Conservation (phyloP, 345 rosid species). For the Turritis glabra region DNA sequence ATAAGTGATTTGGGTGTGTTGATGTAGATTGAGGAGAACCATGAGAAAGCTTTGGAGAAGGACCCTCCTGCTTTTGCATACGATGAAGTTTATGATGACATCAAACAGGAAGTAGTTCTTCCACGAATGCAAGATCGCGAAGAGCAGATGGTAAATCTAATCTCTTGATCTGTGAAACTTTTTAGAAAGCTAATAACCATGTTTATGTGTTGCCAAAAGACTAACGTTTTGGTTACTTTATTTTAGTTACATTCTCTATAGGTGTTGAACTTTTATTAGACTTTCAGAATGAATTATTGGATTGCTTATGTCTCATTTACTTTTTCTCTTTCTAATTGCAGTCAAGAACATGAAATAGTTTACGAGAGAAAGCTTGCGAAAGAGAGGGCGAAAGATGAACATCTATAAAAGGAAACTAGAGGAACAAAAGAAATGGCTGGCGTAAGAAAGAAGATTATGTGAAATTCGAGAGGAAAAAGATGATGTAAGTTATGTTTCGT, state of each 20-base stretch:
- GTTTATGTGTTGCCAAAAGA: no score
- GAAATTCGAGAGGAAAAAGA: constrained; percentile 81
- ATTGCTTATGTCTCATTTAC: no score
- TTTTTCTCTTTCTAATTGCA: constrained; percentile 46
- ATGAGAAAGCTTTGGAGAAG: constrained; percentile 77
- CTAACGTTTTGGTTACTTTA: no score
- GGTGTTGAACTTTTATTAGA: no score
- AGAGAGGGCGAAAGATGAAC: constrained; percentile 85
- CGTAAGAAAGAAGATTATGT: constrained; percentile 68
- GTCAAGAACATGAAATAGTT: constrained; percentile 80
- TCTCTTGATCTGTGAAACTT: no score
- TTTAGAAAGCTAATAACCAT: no score
- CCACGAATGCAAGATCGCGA: constrained; percentile 56
- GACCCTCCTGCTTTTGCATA: constrained; percentile 80
- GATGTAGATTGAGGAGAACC: constrained; percentile 77
- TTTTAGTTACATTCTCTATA: no score
- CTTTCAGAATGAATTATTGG: no score
- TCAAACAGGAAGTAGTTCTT: constrained; percentile 55
- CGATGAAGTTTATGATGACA: constrained; percentile 78
- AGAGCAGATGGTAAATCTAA: constrained; percentile 53
- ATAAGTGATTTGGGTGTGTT: not conserved
- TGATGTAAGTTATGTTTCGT: constrained; percentile 71
- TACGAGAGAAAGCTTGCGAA: constrained; percentile 83
- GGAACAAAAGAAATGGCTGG: constrained; percentile 79
- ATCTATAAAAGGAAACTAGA: constrained; percentile 87